Base-by-base conservation (phyloP, 192 early-diverging fungal genomes). In the Coemansia brasiliensis region DNA sequence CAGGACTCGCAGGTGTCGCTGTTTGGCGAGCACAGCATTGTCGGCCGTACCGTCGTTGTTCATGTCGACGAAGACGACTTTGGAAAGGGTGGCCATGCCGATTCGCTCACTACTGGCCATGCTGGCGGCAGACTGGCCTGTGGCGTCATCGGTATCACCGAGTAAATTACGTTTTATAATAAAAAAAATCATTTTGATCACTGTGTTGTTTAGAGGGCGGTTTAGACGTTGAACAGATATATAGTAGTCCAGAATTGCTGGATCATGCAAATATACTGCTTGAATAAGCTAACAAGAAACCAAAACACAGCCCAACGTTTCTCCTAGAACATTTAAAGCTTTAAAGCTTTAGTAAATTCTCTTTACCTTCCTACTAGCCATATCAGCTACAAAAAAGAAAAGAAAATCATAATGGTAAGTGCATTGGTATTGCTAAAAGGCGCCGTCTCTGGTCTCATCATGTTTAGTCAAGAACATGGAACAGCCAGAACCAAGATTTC, bases 1-100 rank as follows among this genome's bases (percentile, higher is more conserved):
- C 52, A 67, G 43, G 92, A 94, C 67, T 50, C 48, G 13, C 82
- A 85, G 58, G 62, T 96, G 67, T 82, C 84, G 52, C 84, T 94
- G 58, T 83, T 85, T 67, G 94, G 92, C 73, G 67, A 65, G 38
- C 79, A 85, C 78, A 84, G 83, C 59, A 80, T 94, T 58, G 84
- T 94, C 61, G 91, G 91, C 57, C 89, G 90, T 66, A 88, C 90
- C 45, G 57, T 96, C 55, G 88, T 96, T 35, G 84, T 94, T 25
- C 94, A 96, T 69, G 88, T 82, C 61, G 84, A 74, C 43, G 84
- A 82, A 55, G 94, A 96, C 75, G 94, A 96, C 74, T 86, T 94
- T 57, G 93, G 92, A 67, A 78, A 76, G 69, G 87, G 86, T 56
- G 85, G 83, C 45, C 83, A 88, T 53, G 83, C 86, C 49, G 77